phyloP scores from a whole-genome alignment of 2,329 filamentous ascomycete species.

The Penicillium corylophilum region DNA sequence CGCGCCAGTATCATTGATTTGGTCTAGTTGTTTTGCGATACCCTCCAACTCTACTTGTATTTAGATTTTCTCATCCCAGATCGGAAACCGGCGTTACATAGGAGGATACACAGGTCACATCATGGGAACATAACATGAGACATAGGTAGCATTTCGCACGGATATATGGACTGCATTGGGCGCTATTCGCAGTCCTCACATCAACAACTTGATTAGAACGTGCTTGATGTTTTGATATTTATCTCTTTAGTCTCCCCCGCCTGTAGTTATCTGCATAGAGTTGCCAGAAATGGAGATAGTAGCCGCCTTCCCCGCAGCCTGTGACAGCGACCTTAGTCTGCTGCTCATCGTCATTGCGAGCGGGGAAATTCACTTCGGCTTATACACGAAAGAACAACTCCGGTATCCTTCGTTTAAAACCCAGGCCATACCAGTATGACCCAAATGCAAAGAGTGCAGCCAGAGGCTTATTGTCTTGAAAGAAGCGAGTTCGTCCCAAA shows the following conservation, averaged over 20 bases:
- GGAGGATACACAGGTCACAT: neutral
- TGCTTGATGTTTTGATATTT: neutral
- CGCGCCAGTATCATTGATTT: constrained; percentile 39
- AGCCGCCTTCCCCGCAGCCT: neutral
- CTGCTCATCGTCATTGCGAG: neutral
- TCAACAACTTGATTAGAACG: neutral
- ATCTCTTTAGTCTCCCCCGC: too few relatives aligned
- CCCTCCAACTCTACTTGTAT: neutral
- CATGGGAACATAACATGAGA: neutral
- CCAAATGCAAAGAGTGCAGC: neutral
- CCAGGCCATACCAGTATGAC: neutral
- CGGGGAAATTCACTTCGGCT: too few relatives aligned
- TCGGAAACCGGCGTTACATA: neutral
- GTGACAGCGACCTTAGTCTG: neutral
- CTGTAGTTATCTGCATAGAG: too few relatives aligned
- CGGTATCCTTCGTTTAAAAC: too few relatives aligned
- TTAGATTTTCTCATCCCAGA: too few relatives aligned
- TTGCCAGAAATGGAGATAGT: too few relatives aligned
- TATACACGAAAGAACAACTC: neutral
- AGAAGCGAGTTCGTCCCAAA: neutral
- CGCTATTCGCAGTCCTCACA: neutral
- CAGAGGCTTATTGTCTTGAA: neutral
- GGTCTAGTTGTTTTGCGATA: constrained; percentile 14
- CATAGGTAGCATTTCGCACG: neutral
- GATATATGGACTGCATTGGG: neutral